phyloP scores from a whole-genome alignment of 352 stramenopile species.

The Phytophthora vignae region DNA sequence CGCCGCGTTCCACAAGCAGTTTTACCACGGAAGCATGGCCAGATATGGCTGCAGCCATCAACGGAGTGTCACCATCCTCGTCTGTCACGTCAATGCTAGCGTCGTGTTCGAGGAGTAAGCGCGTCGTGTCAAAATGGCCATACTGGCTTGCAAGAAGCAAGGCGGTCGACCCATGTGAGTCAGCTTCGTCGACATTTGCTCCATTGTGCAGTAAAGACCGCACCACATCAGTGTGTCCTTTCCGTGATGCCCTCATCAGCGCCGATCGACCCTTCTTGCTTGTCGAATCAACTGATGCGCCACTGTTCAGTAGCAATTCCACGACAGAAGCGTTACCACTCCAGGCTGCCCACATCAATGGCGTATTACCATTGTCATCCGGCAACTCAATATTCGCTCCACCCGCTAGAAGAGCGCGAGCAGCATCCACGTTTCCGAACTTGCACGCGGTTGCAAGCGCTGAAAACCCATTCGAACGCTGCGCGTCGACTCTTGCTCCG shows the following conservation, averaged over 20 bases:
- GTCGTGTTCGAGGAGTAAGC: no score
- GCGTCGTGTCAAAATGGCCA: no score
- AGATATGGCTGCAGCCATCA: no score
- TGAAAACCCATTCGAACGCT: not conserved
- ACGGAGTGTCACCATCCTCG: no score
- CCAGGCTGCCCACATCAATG: not conserved
- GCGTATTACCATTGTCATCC: not conserved
- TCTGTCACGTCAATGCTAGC: no score
- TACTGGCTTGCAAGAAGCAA: not conserved
- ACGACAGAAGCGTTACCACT: not conserved
- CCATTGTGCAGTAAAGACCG: not conserved
- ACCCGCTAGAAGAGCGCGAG: not conserved
- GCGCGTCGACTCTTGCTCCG: not conserved
- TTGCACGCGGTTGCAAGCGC: constrained; percentile 8
- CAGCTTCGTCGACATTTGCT: not conserved
- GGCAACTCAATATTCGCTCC: constrained; percentile 1
- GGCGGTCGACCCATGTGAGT: not conserved
- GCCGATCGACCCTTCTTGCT: not conserved
- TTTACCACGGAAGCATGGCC: no score
- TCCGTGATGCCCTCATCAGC: not conserved
- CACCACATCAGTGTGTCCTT: not conserved
- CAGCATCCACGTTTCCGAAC: not conserved
- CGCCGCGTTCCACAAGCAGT: no score
- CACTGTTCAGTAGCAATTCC: constrained; percentile 1
- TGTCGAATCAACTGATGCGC: not conserved